phyloP scores from a whole-genome alignment of 768 basidiomycete genomes.

The Boletus subcaerulescens region DNA sequence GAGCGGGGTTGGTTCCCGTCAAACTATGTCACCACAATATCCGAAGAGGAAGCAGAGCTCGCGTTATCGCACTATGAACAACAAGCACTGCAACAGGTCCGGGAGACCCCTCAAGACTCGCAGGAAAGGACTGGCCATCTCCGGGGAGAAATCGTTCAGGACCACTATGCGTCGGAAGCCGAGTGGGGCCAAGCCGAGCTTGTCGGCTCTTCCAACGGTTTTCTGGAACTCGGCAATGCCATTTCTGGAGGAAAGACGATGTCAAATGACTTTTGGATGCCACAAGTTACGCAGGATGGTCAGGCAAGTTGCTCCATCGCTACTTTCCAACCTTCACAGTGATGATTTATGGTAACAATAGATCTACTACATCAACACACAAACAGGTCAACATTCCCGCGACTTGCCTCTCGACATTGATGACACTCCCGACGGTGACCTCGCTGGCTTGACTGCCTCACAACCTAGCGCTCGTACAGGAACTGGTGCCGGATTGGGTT shows the following conservation, averaged over 20 bases:
- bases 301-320: conserved; percentile 54
- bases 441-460: conserved; percentile 53
- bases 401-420: conserved; percentile 80
- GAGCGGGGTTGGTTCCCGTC: conserved; percentile 97
- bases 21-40: conserved; percentile 83
- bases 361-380: conserved; percentile 95
- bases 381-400: conserved; percentile 76
- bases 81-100: conserved; percentile 13
- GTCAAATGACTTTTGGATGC: conserved; percentile 88
- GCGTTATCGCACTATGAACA: conserved; percentile 41
- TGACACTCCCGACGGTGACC: conserved; percentile 60
- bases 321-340: neutral
- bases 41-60: conserved; percentile 76
- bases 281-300: conserved; percentile 75
- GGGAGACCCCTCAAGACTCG: conserved; percentile 9
- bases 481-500: conserved; percentile 50
- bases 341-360: conserved; percentile 29
- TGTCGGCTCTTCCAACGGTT: conserved; percentile 37
- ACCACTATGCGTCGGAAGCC: conserved; percentile 36
- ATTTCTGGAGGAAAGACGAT: conserved; percentile 31
- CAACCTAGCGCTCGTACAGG: conserved; percentile 56
- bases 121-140: conserved; percentile 12
- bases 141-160: conserved; percentile 17
- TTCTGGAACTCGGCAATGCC: conserved; percentile 31
- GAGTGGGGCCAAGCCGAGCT: conserved; percentile 42